Percentiles rank a stretch among this genome's conserved stretches.
Evolutionary conservation across 768 basidiomycete species (phyloP).

Genomic region (Podaxis sp.): DNA sequence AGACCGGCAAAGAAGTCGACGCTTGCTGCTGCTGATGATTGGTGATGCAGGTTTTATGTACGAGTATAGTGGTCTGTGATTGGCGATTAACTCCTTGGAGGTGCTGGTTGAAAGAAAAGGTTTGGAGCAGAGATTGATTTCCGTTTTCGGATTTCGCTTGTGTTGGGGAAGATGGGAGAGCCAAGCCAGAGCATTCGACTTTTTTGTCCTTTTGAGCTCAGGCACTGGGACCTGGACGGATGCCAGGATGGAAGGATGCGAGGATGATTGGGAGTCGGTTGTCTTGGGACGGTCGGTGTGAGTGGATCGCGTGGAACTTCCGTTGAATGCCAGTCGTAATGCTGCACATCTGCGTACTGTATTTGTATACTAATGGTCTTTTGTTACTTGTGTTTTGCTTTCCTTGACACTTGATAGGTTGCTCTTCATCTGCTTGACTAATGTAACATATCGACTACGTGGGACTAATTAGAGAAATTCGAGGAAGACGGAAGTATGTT

Average conservation of each 20-base stretch:
- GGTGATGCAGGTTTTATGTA: neutral
- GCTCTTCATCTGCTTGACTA: neutral
- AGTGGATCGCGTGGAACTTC: neutral
- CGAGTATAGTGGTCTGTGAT: neutral
- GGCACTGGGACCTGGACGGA: neutral
- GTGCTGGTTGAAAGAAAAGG: neutral
- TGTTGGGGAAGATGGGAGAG: neutral
- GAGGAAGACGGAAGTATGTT: neutral
- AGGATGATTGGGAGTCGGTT: no score
- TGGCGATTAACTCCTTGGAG: neutral
- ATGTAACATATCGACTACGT: neutral
- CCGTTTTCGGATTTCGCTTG: neutral
- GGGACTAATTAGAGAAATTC: neutral
- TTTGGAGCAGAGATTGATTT: neutral
- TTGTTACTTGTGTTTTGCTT: no score
- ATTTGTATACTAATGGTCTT: neutral
- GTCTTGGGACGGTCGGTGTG: neutral
- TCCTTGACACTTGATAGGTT: no score
- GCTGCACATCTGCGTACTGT: neutral
- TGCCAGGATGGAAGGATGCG: neutral
- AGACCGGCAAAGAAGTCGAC: slow-evolving; percentile 28
- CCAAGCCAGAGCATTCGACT: neutral
- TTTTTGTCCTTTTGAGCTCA: neutral
- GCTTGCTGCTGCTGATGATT: slow-evolving; percentile 32
- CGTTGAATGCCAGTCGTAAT: neutral